Base-by-base conservation (phyloP, 1,139 yeast species). In the Blastobotrys niveus region DNA sequence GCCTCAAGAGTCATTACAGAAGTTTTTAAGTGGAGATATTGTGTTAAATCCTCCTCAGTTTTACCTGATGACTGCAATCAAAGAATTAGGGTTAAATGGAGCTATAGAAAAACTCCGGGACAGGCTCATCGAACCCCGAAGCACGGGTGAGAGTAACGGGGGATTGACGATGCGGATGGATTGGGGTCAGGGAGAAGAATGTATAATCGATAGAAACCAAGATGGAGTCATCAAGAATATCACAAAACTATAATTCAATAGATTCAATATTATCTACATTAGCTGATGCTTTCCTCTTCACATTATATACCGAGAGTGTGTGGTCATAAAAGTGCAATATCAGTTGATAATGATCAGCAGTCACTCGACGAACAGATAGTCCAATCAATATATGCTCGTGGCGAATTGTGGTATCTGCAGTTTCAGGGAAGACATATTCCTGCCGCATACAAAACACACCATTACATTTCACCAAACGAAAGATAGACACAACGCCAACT, bases 391-490 rank as follows among this genome's bases (percentile, higher is more conserved):
- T 48, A 5, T 56, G 48, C 19, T 40, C 39, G 10, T 25, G 14
- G 37, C 51, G 15, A 4, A 19, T 7, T 42, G 44, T 15, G 10
- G 27, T 36, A n/a, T 42, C 45, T 7, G 52, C 53, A 3, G 53
- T 50, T 20, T 51, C 54, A 2, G 67, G 66, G 42, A 80, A 70
- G 1, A 75, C 57, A 51, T 68, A 72, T 55, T 82, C 89, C 52
- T 79, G 84, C 35, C 88, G 63, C 71, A 81, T 67, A 2, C 79
- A 77, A 52, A 65, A 71, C 0, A 80, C 58, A 0, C 86, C 86
- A 24, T 80, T 60, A 55, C 71, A 71, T 40, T 70, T 67, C 22
- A 83, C 79, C 34, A 82, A 57, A 33, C 89, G 60, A 62, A 80
- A 71, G 0, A 82, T 61, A 0, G 80, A 62, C 5, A 79, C 71